Evolutionary conservation across 495 filamentous ascomycete species (phyloP).

Genomic region (Aspergillus homomorphus): DNA sequence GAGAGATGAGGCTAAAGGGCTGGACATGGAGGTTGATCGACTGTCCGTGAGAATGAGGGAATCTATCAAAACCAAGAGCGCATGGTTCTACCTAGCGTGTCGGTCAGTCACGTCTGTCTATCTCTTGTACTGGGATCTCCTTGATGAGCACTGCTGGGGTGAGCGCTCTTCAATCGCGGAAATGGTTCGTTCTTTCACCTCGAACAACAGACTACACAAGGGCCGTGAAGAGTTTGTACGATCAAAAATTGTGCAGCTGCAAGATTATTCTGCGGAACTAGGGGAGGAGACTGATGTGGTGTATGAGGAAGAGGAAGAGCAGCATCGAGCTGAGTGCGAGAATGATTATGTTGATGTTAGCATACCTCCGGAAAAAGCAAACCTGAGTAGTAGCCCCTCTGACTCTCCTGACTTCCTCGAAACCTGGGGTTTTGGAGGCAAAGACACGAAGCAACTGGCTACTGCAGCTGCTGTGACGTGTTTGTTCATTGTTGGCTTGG

Average conservation of each 20-base stretch:
- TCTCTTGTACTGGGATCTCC: slow-evolving; percentile 7
- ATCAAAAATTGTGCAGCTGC: not conserved
- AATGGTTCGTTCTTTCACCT: slow-evolving; percentile 1
- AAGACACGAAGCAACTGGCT: no score
- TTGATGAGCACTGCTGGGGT: slow-evolving; percentile 11
- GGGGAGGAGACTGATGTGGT: not conserved
- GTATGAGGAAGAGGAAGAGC: slow-evolving; percentile 1
- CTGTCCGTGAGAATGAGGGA: slow-evolving; percentile 5
- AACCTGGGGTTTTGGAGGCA: no score
- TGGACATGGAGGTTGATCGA: not conserved
- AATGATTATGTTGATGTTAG: no score
- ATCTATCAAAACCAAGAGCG: slow-evolving; percentile 7
- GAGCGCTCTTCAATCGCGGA: not conserved
- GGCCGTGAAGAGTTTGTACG: not conserved
- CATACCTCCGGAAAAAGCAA: no score
- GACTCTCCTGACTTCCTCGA: no score
- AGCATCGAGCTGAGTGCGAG: no score
- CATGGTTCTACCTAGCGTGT: slow-evolving; percentile 8
- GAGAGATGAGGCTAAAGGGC: not conserved
- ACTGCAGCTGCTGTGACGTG: no score
- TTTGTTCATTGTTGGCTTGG: no score
- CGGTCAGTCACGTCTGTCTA: not conserved
- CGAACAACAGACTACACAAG: not conserved
- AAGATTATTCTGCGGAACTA: not conserved
- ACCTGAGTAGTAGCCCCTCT: no score